Base-by-base conservation (phyloP, 2,329 filamentous ascomycete genomes). In the Neonectria sp. region DNA sequence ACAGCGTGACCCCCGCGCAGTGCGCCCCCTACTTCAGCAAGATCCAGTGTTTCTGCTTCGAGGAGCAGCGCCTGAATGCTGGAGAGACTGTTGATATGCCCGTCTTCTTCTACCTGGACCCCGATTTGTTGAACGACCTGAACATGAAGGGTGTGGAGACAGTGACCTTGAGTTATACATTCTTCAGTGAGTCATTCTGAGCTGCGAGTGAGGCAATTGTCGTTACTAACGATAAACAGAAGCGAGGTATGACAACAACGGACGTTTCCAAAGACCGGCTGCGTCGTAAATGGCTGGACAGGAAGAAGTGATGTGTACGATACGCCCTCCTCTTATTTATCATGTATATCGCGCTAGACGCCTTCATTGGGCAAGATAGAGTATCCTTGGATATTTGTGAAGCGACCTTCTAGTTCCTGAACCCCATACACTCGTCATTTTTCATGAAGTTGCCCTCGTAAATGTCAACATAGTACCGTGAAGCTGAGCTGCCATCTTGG, bases 41-140 rank as follows among this genome's bases (percentile, higher is more conserved):
- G 88, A 99, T 99, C 52, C 96, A 99, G 82, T 99, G 96, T 79
- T 99, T 99, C 82, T 99, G 96, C 82, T 99, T 99, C 77, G 96
- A 99, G 84, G 95, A 95, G 82, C 96, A 99, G 86, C 88, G 97
- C 68, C 82, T 99, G 72, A 95, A 96, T 79, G 95, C 95, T 6
- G 95, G 95, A 51, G 97, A 99, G 86, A 96, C 95, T 51, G 96
- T 99, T 60, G 96, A 99, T 81, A 99, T 99, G 97, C 97, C 96
- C 0, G 97, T 99, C 0, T 99, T 99, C 82, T 99, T 99, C 83
- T 99, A 98, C 82, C 93, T 99, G 72, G 96, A 99, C 78, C 96
- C 96, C 1, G 96, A 98, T 78, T 92, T 99, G 83, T 87, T 95
- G 66, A 95, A 93, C 74, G 96, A 99, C 81, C 85, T 95, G 58